These are phyloP conservation scores for Lumnitzera racemosa DNA, from an alignment of 345 rosid species.

Conservation along the genomic window DNA sequence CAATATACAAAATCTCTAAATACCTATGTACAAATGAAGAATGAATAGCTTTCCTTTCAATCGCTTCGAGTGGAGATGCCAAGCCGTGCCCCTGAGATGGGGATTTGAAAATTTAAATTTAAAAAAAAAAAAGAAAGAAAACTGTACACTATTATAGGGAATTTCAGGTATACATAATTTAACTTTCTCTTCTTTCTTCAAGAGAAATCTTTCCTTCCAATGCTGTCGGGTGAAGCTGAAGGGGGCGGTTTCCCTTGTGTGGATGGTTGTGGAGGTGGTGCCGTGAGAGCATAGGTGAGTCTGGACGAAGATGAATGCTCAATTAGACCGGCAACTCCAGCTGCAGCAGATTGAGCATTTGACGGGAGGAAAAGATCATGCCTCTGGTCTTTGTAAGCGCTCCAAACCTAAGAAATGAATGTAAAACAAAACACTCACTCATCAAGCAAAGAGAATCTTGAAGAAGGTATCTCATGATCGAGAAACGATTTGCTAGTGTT, in stretches of 20 bases:
- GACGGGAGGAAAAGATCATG: constrained; percentile 97
- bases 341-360: constrained; percentile 83
- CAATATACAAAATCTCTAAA: constrained; percentile 16
- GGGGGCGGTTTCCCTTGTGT: constrained; percentile 25
- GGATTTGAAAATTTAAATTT: neutral
- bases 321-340: constrained; percentile 94
- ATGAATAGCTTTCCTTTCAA: too few species aligned
- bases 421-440: neutral
- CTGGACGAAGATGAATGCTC: constrained; percentile 66
- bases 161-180: neutral
- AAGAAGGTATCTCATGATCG: neutral
- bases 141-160: constrained; percentile 33
- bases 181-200: constrained; percentile 9
- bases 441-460: neutral
- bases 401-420: constrained; percentile 62
- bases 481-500: too few species aligned
- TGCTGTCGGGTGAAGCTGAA: constrained; percentile 19
- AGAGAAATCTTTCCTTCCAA: constrained; percentile 28
- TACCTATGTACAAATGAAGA: neutral
- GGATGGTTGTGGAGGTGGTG: constrained; percentile 62
- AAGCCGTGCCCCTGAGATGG: constrained; percentile 1
- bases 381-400: constrained; percentile 95
- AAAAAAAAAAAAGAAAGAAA: neutral
- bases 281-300: constrained; percentile 76
- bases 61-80: constrained; percentile 5